Evolutionary conservation across 352 stramenopile genomes (phyloP), one percentile per base, ranked within the genome.

Genomic region (Poterioochromonas sp.): DNA sequence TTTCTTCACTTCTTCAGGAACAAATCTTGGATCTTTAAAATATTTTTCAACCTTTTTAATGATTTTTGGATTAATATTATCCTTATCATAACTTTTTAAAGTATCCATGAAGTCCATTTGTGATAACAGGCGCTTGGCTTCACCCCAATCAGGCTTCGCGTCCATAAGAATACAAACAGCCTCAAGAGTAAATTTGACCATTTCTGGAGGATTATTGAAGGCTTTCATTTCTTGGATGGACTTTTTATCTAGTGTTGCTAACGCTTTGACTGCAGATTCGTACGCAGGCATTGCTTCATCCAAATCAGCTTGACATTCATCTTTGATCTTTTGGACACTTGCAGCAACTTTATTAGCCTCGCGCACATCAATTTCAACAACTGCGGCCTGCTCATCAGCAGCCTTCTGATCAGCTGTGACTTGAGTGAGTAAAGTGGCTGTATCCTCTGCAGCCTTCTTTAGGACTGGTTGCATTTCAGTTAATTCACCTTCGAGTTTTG

Each of bases 281-380:
- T 95, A 96, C 1, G 92, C 91, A 0, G 92, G 92, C 87, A 96
- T 94, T 0, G 92, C 91, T 73, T 93, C 90, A 53, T 94, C 90
- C 39, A 96, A 82, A 80, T 97, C 92, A 35, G 77, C 79, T 63
- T 97, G 90, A 76, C 91, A 96, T 68, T 97, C 92, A 70, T 95
- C 87, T 77, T 96, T 95, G 81, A 97, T 97, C 12, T 85, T 85
- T 73, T 95, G 92, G 29, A 97, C 92, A 65, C 94, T 93, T 39
- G 76, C 79, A 20, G 83, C 85, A 70, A 87, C 86, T 76, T 90
- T 87, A 82, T 94, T 95, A 0, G 89, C 89, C 54, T 92, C 91
- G 79, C 93, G 86, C 12, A 94, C 89, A 77, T 96, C 91, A 29
- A 88, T 88, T 82, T 96, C 91, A 74, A 95, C 93, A 5, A 95